Evolutionary conservation across 75 land plant genomes (phyloP).

Genomic region (Cunninghamia lanceolata): DNA sequence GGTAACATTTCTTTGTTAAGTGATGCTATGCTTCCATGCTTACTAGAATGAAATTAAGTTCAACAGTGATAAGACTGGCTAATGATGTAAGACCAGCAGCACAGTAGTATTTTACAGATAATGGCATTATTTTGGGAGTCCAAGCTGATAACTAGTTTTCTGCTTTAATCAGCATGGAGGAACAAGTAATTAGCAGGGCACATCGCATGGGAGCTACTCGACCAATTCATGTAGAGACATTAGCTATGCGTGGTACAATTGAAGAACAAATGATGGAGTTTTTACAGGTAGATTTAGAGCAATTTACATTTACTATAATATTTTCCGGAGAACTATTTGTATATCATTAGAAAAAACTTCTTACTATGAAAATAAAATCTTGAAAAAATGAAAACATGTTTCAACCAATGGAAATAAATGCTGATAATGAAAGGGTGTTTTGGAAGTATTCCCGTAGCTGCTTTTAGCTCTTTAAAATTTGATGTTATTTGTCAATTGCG

Average conservation of each 20-base stretch:
- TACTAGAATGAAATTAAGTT: not conserved
- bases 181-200: conserved; percentile 98
- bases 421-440: not conserved
- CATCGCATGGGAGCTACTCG: conserved; percentile 99
- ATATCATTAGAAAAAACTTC: not conserved
- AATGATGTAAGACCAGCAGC: not conserved
- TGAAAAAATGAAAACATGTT: not conserved
- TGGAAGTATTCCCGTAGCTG: not conserved
- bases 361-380: not conserved
- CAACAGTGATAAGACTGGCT: not conserved
- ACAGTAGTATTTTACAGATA: not conserved
- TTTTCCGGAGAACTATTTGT: not conserved
- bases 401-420: not conserved
- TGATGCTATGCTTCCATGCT: not conserved
- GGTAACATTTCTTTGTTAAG: conserved; percentile 34
- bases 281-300: conserved; percentile 54
- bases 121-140: not conserved
- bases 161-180: conserved; percentile 71
- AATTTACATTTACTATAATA: not conserved
- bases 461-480: not conserved
- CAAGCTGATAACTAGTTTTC: not conserved
- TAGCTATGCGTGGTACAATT: conserved; percentile 96
- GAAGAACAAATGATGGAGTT: conserved; percentile 95
- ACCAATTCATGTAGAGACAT: conserved; percentile 87
- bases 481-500: not conserved